phyloP scores from a whole-genome alignment of 1,284 basidiomycete species.

The Phylloboletellus chloephorus region DNA sequence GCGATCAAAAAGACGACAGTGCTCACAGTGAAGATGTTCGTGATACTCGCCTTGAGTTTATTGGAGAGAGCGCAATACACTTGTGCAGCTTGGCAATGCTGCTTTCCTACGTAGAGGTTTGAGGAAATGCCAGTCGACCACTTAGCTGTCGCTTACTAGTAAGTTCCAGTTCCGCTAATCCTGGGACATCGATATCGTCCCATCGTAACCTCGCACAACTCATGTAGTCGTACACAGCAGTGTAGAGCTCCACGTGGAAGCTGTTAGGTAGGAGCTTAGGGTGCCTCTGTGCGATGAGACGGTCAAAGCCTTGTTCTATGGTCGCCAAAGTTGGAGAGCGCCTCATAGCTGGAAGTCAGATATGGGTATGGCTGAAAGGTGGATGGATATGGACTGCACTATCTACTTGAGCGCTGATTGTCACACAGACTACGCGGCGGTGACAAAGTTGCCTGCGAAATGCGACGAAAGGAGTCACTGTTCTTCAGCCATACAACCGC shows the following conservation, averaged over 20 bases:
- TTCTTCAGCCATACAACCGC: too few relatives aligned
- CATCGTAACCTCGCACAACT: background rate
- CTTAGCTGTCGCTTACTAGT: background rate
- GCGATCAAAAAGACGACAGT: background rate
- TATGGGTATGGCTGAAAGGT: too few relatives aligned
- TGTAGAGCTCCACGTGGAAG: constrained; percentile 1
- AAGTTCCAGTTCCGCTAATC: background rate
- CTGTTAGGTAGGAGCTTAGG: background rate
- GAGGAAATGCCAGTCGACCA: background rate
- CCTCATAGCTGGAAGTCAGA: background rate
- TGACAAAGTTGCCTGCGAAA: too few relatives aligned
- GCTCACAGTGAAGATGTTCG: constrained; percentile 1
- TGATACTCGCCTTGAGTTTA: background rate
- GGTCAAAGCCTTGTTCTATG: background rate
- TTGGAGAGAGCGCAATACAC: background rate
- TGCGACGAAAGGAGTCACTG: too few relatives aligned
- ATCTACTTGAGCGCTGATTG: too few relatives aligned
- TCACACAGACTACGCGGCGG: too few relatives aligned
- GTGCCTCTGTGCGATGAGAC: background rate
- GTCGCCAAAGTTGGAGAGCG: background rate
- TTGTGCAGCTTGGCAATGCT: background rate
- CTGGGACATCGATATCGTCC: background rate
- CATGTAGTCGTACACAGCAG: constrained; percentile 1
- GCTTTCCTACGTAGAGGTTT: background rate
- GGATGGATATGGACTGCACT: too few relatives aligned